Percentiles rank a stretch among this genome's conserved stretches.
Conservation (phyloP, 495 filamentous ascomycete species). For the Tuber microsphaerosporum region DNA sequence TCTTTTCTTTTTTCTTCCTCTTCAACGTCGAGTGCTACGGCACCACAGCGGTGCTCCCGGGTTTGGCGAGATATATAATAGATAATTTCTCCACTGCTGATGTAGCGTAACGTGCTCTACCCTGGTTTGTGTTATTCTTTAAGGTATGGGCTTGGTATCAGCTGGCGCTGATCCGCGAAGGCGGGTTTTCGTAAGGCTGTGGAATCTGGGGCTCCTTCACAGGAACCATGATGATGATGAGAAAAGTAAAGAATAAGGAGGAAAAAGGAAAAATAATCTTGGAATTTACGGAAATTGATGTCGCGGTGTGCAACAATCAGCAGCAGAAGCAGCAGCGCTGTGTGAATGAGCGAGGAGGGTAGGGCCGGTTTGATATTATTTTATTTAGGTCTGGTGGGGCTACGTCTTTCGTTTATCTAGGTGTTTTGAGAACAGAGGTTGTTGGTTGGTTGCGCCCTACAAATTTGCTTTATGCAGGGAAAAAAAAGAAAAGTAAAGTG, state of each 20-base stretch:
- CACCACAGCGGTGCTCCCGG: neutral
- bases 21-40: neutral
- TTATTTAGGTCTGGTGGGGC: neutral
- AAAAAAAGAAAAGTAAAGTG: neutral
- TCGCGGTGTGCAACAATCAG: neutral
- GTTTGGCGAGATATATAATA: conserved; percentile 1
- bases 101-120: neutral
- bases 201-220: neutral
- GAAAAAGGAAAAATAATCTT: neutral
- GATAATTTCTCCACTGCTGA: neutral
- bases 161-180: neutral
- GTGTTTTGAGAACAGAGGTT: neutral
- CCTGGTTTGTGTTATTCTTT: neutral
- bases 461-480: neutral
- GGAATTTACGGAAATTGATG: neutral
- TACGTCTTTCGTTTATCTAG: conserved; percentile 3
- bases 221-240: neutral
- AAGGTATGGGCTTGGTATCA: neutral
- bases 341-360: neutral
- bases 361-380: conserved; percentile 1
- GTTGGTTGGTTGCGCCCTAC: neutral
- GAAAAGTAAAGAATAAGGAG: neutral
- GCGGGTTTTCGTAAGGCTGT: neutral
- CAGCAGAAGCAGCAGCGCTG: neutral
- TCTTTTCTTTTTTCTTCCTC: neutral